Evolutionary conservation across 345 rosid species (phyloP).

Genomic region (Corymbia maculata): DNA sequence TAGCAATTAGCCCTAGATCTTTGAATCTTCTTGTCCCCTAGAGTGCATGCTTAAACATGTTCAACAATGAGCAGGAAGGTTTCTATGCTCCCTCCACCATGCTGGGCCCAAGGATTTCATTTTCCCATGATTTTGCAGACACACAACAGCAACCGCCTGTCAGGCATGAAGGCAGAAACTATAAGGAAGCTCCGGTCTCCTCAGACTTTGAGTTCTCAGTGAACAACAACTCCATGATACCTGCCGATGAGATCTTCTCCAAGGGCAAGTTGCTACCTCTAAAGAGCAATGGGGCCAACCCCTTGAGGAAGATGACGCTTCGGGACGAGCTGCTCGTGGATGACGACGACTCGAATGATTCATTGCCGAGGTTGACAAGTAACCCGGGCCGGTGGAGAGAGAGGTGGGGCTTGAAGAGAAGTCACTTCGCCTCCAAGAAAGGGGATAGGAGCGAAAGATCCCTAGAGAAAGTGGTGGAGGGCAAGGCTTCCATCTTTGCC

Average conservation of each 20-base stretch:
- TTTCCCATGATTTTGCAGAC: constrained; percentile 71
- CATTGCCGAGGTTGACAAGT: constrained; percentile 15
- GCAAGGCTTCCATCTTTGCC: constrained; percentile 10
- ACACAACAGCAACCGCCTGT: constrained; percentile 8
- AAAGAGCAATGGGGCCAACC: constrained; percentile 25
- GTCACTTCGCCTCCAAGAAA: constrained; percentile 6
- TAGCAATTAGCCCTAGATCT: not conserved
- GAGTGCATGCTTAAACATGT: constrained; percentile 28
- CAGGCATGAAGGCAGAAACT: constrained; percentile 22
- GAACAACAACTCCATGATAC: constrained; percentile 34
- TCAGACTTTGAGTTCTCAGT: constrained; percentile 72
- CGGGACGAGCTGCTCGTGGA: constrained; percentile 46
- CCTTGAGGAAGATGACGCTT: constrained; percentile 42
- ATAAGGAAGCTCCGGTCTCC: constrained; percentile 82
- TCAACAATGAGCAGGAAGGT: constrained; percentile 28
- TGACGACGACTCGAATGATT: constrained; percentile 9
- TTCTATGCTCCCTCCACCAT: constrained; percentile 6
- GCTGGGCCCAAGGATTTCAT: constrained; percentile 87
- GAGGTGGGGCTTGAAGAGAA: constrained; percentile 29
- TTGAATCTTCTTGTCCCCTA: constrained; percentile 1
- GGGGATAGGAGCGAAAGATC: constrained; percentile 5
- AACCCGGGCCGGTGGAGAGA: constrained; percentile 50
- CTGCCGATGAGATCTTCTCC: constrained; percentile 78
- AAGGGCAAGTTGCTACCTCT: constrained; percentile 62
- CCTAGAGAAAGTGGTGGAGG: constrained; percentile 31